These are phyloP conservation scores for Withania somnifera DNA, from an alignment of 305 asterid genomes.

Conservation along the genomic window DNA sequence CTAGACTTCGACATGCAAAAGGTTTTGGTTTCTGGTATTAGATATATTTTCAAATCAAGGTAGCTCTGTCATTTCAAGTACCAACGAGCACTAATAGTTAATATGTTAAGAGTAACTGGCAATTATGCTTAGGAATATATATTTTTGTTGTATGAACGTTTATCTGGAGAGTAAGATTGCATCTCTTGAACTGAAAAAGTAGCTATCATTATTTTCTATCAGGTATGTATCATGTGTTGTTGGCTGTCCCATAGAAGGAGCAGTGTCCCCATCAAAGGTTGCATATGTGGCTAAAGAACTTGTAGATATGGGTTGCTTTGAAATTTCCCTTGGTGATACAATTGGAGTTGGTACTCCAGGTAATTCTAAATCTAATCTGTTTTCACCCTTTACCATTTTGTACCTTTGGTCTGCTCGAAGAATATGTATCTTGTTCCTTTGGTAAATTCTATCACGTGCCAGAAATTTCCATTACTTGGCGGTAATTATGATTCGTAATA, in stretches of 20 bases:
- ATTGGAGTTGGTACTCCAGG: slow-evolving; percentile 97
- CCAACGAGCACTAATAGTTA: background rate
- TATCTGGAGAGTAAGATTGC: background rate
- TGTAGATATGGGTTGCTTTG: slow-evolving; percentile 70
- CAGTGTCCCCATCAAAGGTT: slow-evolving; percentile 64
- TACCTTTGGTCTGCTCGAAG: background rate
- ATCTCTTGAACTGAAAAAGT: background rate
- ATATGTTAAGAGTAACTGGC: background rate
- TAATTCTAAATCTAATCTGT: slow-evolving; percentile 14
- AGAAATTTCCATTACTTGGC: background rate
- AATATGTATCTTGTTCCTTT: background rate
- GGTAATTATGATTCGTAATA: background rate
- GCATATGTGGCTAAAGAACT: slow-evolving; percentile 81
- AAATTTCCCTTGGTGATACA: slow-evolving; percentile 90
- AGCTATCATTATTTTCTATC: slow-evolving; percentile 13
- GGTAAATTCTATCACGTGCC: background rate
- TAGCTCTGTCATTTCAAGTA: background rate
- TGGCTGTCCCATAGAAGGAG: slow-evolving; percentile 93
- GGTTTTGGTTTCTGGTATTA: background rate
- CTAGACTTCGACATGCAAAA: background rate
- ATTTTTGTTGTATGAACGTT: background rate
- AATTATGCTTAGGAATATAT: background rate
- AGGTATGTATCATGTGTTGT: slow-evolving; percentile 79
- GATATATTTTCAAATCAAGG: background rate
- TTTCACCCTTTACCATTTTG: background rate